A percentile compares a stretch with the other conserved stretches of the same genome.
These are phyloP conservation scores for Blastocystis sp. DNA, from an alignment of 352 stramenopile species.

Conservation along the genomic window DNA sequence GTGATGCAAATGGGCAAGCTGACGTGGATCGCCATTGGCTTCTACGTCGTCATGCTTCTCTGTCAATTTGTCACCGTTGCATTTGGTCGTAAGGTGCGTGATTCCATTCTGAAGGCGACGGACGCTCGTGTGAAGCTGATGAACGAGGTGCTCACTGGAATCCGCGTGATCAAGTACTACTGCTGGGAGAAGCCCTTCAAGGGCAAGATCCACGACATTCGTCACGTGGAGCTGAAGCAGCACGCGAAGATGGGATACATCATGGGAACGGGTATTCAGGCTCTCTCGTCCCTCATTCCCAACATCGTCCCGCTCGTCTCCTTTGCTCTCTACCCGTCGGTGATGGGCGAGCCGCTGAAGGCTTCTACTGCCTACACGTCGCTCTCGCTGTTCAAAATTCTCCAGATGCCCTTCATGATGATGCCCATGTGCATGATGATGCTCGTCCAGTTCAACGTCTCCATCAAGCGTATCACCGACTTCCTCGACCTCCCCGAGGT, in stretches of 20 bases:
- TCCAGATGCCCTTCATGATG: slow-evolving; percentile 69
- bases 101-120: slow-evolving; percentile 59
- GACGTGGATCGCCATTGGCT: slow-evolving; percentile 6
- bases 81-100: background rate
- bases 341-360: slow-evolving; percentile 59
- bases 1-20: background rate
- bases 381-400: slow-evolving; percentile 69
- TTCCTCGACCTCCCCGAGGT: slow-evolving; percentile 75
- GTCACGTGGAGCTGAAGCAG: slow-evolving; percentile 66
- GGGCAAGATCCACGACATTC: slow-evolving; percentile 68
- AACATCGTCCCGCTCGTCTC: slow-evolving; percentile 68
- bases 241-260: slow-evolving; percentile 65
- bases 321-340: slow-evolving; percentile 64
- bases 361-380: slow-evolving; percentile 68
- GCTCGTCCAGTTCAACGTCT: slow-evolving; percentile 71
- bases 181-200: slow-evolving; percentile 79
- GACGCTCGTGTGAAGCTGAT: slow-evolving; percentile 66
- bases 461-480: slow-evolving; percentile 70
- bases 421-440: slow-evolving; percentile 70
- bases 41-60: slow-evolving; percentile 23
- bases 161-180: slow-evolving; percentile 83
- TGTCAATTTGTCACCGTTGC: background rate
- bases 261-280: slow-evolving; percentile 65
- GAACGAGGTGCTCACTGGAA: slow-evolving; percentile 68
- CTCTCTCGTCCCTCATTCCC: slow-evolving; percentile 66